Evolutionary conservation across 208 protist genomes (phyloP).

Genomic region (Histomonas meleagridis): DNA sequence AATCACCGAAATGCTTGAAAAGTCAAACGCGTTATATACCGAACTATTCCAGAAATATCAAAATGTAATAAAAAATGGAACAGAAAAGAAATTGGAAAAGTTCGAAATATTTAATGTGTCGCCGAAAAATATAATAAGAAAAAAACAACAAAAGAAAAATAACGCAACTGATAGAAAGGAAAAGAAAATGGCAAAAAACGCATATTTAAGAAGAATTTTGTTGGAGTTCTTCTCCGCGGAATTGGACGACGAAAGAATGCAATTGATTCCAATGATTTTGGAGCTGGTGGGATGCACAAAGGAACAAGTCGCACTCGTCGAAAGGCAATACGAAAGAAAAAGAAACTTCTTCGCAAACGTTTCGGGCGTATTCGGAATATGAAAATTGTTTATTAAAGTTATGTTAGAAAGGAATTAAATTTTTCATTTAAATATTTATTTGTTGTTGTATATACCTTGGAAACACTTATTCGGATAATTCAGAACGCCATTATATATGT

Average conservation of each 20-base stretch:
- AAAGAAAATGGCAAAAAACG: background rate
- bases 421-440: too few relatives aligned
- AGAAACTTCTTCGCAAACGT: too few relatives aligned
- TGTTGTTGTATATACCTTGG: too few relatives aligned
- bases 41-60: background rate
- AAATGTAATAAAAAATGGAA: background rate
- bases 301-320: background rate
- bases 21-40: background rate
- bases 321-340: background rate
- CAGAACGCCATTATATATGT: too few relatives aligned
- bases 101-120: background rate
- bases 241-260: background rate
- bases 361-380: too few relatives aligned
- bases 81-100: background rate
- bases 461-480: too few relatives aligned
- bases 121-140: too few relatives aligned
- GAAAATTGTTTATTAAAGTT: too few relatives aligned
- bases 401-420: too few relatives aligned
- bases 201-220: background rate
- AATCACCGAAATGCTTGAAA: background rate
- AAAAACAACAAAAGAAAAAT: background rate
- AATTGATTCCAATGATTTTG: constrained; percentile 17
- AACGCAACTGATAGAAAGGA: background rate
- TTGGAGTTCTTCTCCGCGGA: background rate
- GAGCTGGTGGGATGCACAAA: background rate